Conservation (phyloP, 768 basidiomycete species). For the Ramaria sp. region DNA sequence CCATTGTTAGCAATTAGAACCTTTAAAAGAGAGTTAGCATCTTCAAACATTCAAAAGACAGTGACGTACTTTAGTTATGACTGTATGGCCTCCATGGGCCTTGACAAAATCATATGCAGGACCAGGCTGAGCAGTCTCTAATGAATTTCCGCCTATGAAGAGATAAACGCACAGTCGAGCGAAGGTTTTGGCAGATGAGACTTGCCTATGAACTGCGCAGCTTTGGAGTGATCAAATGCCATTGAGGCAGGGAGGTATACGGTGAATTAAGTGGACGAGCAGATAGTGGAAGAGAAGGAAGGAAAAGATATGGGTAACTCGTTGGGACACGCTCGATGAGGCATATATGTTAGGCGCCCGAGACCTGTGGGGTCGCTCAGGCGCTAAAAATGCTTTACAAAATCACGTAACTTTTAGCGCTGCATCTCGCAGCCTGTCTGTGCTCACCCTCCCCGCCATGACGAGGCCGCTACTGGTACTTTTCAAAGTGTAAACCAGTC, state of each 20-base stretch:
- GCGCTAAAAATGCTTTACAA: too few species aligned
- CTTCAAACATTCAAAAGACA: conserved; percentile 5
- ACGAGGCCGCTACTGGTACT: too few species aligned
- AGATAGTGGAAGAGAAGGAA: neutral
- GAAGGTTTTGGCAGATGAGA: neutral
- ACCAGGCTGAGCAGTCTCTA: conserved; percentile 74
- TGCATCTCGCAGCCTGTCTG: too few species aligned
- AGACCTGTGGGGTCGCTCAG: conserved; percentile 1
- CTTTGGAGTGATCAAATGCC: conserved; percentile 41
- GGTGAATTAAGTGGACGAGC: neutral
- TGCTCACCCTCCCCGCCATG: too few species aligned
- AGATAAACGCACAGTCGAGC: conserved; percentile 7
- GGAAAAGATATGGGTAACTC: neutral
- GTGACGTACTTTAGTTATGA: conserved; percentile 83
- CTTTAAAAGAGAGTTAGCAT: conserved; percentile 30
- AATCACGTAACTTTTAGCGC: too few species aligned
- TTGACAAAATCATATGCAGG: conserved; percentile 87
- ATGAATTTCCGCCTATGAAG: conserved; percentile 77
- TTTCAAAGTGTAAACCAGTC: too few species aligned
- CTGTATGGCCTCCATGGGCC: conserved; percentile 87
- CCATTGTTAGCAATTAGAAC: conserved; percentile 99
- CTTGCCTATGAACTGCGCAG: conserved; percentile 55
- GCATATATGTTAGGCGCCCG: neutral
- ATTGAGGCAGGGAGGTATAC: neutral
- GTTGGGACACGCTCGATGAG: neutral